Percentiles rank a stretch among this genome's conserved stretches.
These are phyloP conservation scores for Aspergillus quadricinctus DNA, from an alignment of 2,329 filamentous ascomycete species.

Conservation along the genomic window DNA sequence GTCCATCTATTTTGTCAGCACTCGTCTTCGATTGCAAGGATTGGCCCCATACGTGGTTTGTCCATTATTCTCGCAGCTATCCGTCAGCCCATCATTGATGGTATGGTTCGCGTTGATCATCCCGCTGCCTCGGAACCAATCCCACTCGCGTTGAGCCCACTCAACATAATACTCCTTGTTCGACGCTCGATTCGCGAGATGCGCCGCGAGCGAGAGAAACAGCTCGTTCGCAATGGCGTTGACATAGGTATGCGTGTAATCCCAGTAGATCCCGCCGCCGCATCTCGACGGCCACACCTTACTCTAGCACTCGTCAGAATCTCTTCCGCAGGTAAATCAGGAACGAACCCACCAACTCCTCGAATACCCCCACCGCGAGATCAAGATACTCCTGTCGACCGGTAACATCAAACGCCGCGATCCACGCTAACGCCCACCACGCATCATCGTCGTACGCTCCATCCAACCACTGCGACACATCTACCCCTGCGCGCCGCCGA, in stretches of 20 bases:
- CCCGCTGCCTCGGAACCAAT: slow-evolving; percentile 48
- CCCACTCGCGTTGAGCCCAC: slow-evolving; percentile 47
- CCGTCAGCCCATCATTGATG: slow-evolving; percentile 52
- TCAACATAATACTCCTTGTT: slow-evolving; percentile 38
- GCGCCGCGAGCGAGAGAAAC: slow-evolving; percentile 52
- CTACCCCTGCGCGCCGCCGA: slow-evolving; percentile 3
- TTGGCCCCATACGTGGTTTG: slow-evolving; percentile 24
- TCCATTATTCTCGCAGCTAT: slow-evolving; percentile 49
- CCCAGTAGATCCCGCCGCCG: slow-evolving; percentile 48
- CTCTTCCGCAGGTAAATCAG: neutral
- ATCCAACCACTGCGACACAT: slow-evolving; percentile 24
- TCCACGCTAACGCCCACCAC: slow-evolving; percentile 53
- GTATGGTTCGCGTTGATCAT: slow-evolving; percentile 46
- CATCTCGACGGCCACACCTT: slow-evolving; percentile 42
- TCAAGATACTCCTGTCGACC: slow-evolving; percentile 42
- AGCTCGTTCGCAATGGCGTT: slow-evolving; percentile 57
- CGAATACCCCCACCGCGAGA: slow-evolving; percentile 48
- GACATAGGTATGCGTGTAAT: slow-evolving; percentile 41
- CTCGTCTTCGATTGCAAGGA: neutral
- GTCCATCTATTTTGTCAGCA: slow-evolving; percentile 38
- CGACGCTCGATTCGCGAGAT: slow-evolving; percentile 49
- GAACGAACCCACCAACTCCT: slow-evolving; percentile 34
- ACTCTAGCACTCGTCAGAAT: slow-evolving; percentile 15
- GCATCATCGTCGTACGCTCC: slow-evolving; percentile 50
- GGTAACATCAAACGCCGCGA: slow-evolving; percentile 53